Conservation (phyloP, 2,329 filamentous ascomycete genomes). For the Penicillium sp. region DNA sequence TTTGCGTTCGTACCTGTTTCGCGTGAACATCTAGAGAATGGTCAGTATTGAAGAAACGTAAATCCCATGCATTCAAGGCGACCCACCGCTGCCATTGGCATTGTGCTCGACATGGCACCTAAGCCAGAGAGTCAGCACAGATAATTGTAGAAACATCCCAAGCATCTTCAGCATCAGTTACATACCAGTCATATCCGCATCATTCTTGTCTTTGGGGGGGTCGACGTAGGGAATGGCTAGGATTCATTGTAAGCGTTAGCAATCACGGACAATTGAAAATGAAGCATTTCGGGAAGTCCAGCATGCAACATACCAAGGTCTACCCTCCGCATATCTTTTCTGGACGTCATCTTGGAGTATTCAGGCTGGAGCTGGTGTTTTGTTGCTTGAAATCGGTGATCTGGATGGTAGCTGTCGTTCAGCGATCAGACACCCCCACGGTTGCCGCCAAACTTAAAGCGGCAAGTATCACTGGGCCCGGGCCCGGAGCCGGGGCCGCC, state of each 20-base stretch:
- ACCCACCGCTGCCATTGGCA: constrained; percentile 87
- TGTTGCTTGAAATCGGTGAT: constrained; percentile 7
- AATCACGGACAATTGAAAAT: neutral
- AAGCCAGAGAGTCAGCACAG: constrained; percentile 25
- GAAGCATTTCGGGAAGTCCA: neutral
- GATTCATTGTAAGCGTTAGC: constrained; percentile 22
- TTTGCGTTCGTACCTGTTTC: constrained; percentile 70
- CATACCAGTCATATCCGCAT: constrained; percentile 73
- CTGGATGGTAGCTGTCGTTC: constrained; percentile 15
- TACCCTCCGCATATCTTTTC: constrained; percentile 75
- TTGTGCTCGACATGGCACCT: constrained; percentile 72
- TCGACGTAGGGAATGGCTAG: constrained; percentile 88
- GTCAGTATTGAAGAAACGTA: constrained; percentile 26
- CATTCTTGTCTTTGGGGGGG: constrained; percentile 67
- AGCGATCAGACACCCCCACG: constrained; percentile 1
- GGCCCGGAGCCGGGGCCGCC: no score
- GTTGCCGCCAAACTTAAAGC: constrained; percentile 30
- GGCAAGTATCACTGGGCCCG: constrained; percentile 14
- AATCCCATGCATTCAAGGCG: constrained; percentile 15
- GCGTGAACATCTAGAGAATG: constrained; percentile 73
- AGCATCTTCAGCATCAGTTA: constrained; percentile 12
- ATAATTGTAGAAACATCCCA: neutral
- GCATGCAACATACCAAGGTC: constrained; percentile 68
- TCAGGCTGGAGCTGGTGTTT: constrained; percentile 3
- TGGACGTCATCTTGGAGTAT: constrained; percentile 62